Percentiles rank a stretch among this genome's conserved stretches.
phyloP scores from a whole-genome alignment of 2,329 filamentous ascomycete species.

The Paraconiothyrium sp. region DNA sequence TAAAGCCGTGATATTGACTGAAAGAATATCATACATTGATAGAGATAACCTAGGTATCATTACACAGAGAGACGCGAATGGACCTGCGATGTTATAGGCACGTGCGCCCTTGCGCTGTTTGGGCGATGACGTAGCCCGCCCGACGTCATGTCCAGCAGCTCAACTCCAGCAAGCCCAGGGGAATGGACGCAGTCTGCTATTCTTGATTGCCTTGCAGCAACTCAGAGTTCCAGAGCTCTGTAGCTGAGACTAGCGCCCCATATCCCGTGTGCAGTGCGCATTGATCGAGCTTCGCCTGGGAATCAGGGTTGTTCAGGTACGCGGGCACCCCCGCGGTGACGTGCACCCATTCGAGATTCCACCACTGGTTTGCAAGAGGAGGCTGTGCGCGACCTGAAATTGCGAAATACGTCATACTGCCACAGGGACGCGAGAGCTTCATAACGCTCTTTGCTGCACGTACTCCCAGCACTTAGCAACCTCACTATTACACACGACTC shows the following conservation, averaged over 20 bases:
- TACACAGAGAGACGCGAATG: no score
- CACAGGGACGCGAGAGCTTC: constrained; percentile 1
- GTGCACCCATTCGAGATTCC: not conserved
- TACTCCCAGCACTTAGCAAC: not conserved
- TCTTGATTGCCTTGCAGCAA: constrained; percentile 3
- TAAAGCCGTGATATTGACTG: no score
- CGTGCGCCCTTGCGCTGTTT: not conserved
- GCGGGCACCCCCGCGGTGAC: constrained; percentile 6
- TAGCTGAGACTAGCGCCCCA: not conserved
- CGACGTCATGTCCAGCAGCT: not conserved
- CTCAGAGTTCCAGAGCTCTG: not conserved
- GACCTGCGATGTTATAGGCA: not conserved
- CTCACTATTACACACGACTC: constrained; percentile 5
- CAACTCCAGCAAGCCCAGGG: not conserved
- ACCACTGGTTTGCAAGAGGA: not conserved
- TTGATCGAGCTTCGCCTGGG: not conserved
- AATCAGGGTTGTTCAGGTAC: constrained; percentile 2
- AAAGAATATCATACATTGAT: no score
- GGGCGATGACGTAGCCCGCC: constrained; percentile 1
- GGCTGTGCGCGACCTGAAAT: not conserved
- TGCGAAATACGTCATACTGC: constrained; percentile 5
- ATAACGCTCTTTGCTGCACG: constrained; percentile 7
- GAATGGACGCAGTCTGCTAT: not conserved
- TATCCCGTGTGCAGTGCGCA: not conserved
- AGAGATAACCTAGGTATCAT: no score